These are phyloP conservation scores for Fomes fomentarius DNA, from an alignment of 1,284 basidiomycete genomes.

Conservation along the genomic window DNA sequence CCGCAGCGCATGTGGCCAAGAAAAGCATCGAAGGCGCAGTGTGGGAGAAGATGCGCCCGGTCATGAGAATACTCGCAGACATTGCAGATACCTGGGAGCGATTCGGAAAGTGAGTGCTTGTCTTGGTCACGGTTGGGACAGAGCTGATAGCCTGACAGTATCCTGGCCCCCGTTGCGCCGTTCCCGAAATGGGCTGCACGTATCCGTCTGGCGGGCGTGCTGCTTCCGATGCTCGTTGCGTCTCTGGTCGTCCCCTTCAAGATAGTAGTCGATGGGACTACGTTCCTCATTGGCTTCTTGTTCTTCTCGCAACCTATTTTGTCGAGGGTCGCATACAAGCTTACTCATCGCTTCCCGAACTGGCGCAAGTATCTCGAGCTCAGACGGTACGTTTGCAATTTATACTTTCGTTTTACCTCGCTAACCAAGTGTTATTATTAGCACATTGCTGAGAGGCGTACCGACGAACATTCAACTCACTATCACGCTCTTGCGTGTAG, in stretches of 20 bases:
- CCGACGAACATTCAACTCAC: constrained; percentile 62
- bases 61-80: constrained; percentile 36
- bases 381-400: constrained; percentile 40
- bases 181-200: constrained; percentile 35
- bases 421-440: constrained; percentile 15
- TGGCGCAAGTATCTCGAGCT: constrained; percentile 49
- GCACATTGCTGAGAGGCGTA: constrained; percentile 50
- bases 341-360: constrained; percentile 47
- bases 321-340: constrained; percentile 38
- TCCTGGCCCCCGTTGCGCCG: constrained; percentile 42
- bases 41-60: constrained; percentile 39
- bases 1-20: constrained; percentile 33
- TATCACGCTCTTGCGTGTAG: constrained; percentile 51
- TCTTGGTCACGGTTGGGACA: too few relatives aligned
- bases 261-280: constrained; percentile 43
- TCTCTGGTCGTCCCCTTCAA: constrained; percentile 44
- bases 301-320: constrained; percentile 57
- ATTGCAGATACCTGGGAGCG: constrained; percentile 40
- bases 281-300: constrained; percentile 47
- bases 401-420: not conserved
- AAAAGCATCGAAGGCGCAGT: constrained; percentile 33
- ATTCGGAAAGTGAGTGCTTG: constrained; percentile 39
- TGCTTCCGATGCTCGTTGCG: constrained; percentile 37
- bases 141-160: too few relatives aligned
- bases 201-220: constrained; percentile 33